phyloP scores from a whole-genome alignment of 2,329 filamentous ascomycete genomes.

The Exophiala phaeomuriformis region DNA sequence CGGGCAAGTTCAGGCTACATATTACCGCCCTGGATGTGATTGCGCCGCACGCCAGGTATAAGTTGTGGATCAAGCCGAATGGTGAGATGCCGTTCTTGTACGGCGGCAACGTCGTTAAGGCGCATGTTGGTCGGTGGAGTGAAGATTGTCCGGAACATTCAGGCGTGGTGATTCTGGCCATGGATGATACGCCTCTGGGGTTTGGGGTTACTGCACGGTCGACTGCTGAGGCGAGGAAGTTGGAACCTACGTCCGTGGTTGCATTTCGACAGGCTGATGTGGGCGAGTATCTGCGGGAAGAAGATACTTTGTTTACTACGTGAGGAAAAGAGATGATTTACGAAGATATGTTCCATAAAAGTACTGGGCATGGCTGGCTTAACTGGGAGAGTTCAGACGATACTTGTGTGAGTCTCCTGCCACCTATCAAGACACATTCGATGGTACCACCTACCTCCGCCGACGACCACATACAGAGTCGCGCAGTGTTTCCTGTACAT shows the following conservation, averaged over 20 bases:
- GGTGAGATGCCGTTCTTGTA: slow-evolving; percentile 97
- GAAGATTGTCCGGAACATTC: slow-evolving; percentile 92
- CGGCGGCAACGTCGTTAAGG: slow-evolving; percentile 80
- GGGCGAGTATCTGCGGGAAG: slow-evolving; percentile 88
- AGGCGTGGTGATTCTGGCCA: slow-evolving; percentile 80
- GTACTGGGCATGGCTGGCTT: too few relatives aligned
- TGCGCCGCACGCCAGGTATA: slow-evolving; percentile 84
- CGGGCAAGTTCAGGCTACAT: slow-evolving; percentile 89
- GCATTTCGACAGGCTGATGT: slow-evolving; percentile 89
- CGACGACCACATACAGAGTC: too few relatives aligned
- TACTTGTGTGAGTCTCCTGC: too few relatives aligned
- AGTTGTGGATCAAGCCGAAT: slow-evolving; percentile 94
- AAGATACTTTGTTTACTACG: slow-evolving; percentile 58
- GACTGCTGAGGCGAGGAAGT: slow-evolving; percentile 69
- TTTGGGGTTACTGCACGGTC: slow-evolving; percentile 88
- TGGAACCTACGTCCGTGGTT: slow-evolving; percentile 85
- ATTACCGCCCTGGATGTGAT: slow-evolving; percentile 87
- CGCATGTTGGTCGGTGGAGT: slow-evolving; percentile 73
- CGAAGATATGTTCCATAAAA: neutral
- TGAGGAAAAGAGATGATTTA: slow-evolving; percentile 21
- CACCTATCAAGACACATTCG: too few relatives aligned
- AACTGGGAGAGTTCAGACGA: too few relatives aligned
- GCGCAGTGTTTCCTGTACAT: too few relatives aligned
- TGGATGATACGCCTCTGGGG: slow-evolving; percentile 83
- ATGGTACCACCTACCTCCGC: too few relatives aligned